These are phyloP conservation scores for Periconia macrospinosa DNA, from an alignment of 2,329 filamentous ascomycete genomes.

Conservation along the genomic window DNA sequence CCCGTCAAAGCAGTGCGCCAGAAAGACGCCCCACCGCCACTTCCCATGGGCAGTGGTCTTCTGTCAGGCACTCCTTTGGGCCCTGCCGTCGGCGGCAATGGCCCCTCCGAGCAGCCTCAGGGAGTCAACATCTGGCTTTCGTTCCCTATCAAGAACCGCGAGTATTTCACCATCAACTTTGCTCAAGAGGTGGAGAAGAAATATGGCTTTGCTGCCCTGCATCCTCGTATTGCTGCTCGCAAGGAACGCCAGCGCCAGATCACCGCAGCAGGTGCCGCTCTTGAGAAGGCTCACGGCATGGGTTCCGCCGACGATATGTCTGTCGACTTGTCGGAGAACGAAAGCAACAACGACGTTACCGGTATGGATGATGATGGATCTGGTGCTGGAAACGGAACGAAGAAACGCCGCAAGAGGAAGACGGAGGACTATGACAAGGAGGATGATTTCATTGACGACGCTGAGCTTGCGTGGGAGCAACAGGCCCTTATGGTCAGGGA, in stretches of 20 bases:
- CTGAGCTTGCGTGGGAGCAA: constrained; percentile 92
- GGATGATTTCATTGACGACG: constrained; percentile 80
- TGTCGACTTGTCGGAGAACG: constrained; percentile 69
- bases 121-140: constrained; percentile 79
- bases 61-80: constrained; percentile 65
- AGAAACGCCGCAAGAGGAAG: constrained; percentile 79
- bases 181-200: constrained; percentile 89
- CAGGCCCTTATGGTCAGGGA: constrained; percentile 92
- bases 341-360: constrained; percentile 87
- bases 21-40: constrained; percentile 60
- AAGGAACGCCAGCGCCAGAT: constrained; percentile 85
- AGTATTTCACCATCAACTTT: constrained; percentile 93
- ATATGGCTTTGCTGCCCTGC: constrained; percentile 91
- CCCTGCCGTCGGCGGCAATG: constrained; percentile 51
- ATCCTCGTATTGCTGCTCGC: constrained; percentile 86
- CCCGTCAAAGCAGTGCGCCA: constrained; percentile 57
- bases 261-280: constrained; percentile 80
- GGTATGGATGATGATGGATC: constrained; percentile 55
- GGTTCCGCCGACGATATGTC: constrained; percentile 79
- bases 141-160: constrained; percentile 77
- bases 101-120: constrained; percentile 44
- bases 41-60: constrained; percentile 65
- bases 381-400: constrained; percentile 54
- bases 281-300: constrained; percentile 76
- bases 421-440: constrained; percentile 69